A percentile compares a stretch with the other conserved stretches of the same genome.
phyloP scores from a whole-genome alignment of 108 stramenopile species.

The Cyclostephanos tholiformis region DNA sequence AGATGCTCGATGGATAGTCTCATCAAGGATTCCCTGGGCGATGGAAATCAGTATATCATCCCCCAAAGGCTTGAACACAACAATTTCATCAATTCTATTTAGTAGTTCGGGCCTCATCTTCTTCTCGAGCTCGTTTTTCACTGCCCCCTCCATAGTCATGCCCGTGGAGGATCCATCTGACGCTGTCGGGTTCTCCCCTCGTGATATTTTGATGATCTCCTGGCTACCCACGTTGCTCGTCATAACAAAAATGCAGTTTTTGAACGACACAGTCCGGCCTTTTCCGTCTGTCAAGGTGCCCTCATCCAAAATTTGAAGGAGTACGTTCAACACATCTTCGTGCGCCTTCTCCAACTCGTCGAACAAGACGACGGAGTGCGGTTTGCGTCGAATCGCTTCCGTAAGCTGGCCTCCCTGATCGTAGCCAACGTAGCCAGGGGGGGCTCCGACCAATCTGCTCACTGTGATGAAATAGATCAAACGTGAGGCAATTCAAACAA shows the following conservation, averaged over 20 bases:
- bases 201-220: slow-evolving; percentile 74
- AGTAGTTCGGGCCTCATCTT: slow-evolving; percentile 90
- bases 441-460: slow-evolving; percentile 88
- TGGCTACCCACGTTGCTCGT: slow-evolving; percentile 94
- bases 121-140: slow-evolving; percentile 69
- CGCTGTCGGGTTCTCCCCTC: slow-evolving; percentile 45
- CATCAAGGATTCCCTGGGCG: slow-evolving; percentile 54
- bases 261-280: slow-evolving; percentile 92
- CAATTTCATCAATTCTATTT: slow-evolving; percentile 96
- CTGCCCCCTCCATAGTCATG: slow-evolving; percentile 50
- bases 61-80: slow-evolving; percentile 85
- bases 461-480: slow-evolving; percentile 32
- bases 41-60: slow-evolving; percentile 79
- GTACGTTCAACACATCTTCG: slow-evolving; percentile 91
- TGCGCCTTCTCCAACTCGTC: slow-evolving; percentile 93
- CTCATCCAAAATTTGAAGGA: slow-evolving; percentile 95
- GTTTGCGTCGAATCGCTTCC: slow-evolving; percentile 86
- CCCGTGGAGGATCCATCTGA: slow-evolving; percentile 40
- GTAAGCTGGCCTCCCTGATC: slow-evolving; percentile 97
- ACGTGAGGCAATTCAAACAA: not conserved
- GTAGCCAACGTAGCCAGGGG: slow-evolving; percentile 93
- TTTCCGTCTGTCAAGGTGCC: slow-evolving; percentile 95
- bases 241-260: slow-evolving; percentile 95
- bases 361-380: slow-evolving; percentile 76
- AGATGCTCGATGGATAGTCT: slow-evolving; percentile 54